Evolutionary conservation across 2,329 filamentous ascomycete species (phyloP), one percentile per base, ranked within the genome.

Genomic region (Diaporthe longicolla): DNA sequence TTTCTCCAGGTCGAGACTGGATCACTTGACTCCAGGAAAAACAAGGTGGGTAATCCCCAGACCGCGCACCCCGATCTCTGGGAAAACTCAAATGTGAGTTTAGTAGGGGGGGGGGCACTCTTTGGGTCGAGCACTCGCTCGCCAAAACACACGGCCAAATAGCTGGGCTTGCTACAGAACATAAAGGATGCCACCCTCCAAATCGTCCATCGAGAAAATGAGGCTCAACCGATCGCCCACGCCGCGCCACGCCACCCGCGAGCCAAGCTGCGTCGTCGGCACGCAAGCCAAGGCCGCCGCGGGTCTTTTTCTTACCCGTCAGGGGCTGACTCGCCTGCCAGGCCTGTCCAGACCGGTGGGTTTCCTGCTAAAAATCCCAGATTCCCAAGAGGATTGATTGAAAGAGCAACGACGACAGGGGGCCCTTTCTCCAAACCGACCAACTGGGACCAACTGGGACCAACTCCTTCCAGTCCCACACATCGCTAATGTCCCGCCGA

Each of bases 41-140:
- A 48, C 17, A 10, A n/a, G 58, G 71, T 73, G 73, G 73, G 24
- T 59, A 75, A 75, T 73, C 73, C 73, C 73, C 73, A 57, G 73
- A 75, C 65, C 50, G 26, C 68, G 52, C 68, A 57, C 54, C 43
- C 57, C 69, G 32, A 71, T 71, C 57, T 63, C 43, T 13, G n/a
- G 7, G 17, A 66, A 66, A 52, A 43, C 43, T 65, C 26, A 35
- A 66, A 37, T 24, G n/a, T 21, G 21, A 48, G 15, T 17, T 21
- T 26, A 26, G 40, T 32, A 7, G 40, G 40, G 15, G 4, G 8
- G 32, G 32, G 45, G 9, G 4, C 45, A 52, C n/a, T 8, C 32
- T 15, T 54, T 63, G 57, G 35, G 11, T 24, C 37, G 45, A 55
- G 57, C 66, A 58, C 43, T 71, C 32, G 32, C 50, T 58, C 66